Base-by-base conservation (phyloP, 2,329 filamentous ascomycete genomes). In the Hypoxylon sp. region DNA sequence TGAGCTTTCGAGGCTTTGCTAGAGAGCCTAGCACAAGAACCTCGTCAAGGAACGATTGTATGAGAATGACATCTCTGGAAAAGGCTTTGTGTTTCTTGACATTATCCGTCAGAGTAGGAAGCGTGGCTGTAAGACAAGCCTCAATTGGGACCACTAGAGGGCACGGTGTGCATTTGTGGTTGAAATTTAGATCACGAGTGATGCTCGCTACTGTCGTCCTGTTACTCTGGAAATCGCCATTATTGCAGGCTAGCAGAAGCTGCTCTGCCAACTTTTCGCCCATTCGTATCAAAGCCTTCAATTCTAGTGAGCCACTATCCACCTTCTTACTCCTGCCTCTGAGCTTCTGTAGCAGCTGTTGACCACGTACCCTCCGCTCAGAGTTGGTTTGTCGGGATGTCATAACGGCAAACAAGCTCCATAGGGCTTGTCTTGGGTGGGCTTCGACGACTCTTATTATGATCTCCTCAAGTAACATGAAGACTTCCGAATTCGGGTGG, bases 361-460 rank as follows among this genome's bases (percentile, higher is more conserved):
- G 78, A 2, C 88, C 87, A 1, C 87, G 82, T 13, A 79, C 78
- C 67, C 84, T 84, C 65, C 95, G 88, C 59, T 95, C 92, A 13
- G 83, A 82, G 1, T 69, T 73, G 26, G 86, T 85, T 67, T 94
- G 90, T 33, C 87, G 92, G 0, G 93, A 93, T 63, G 95, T 95
- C 74, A 94, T 91, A 48, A 98, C 91, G 8, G 94, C 93, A 59
- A 98, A 88, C 37, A 99, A 82, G 75, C 91, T 92, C 97, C 96
- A 99, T 26, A 98, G 81, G 0, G 94, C 91, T 79, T 99, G 96
- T 67, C 93, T 93, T 0, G 96, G 95, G 79, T 98, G 92, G n/a
- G 89, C 85, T 46, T 90, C 86, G 8, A 97, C 91, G n/a, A 98
- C 93, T 77, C 93, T 95, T 67, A 91, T 83, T 61, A 99, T 94